Evolutionary conservation across 148 eudicot species (phyloP).

Genomic region (Fallopia convolvulus): DNA sequence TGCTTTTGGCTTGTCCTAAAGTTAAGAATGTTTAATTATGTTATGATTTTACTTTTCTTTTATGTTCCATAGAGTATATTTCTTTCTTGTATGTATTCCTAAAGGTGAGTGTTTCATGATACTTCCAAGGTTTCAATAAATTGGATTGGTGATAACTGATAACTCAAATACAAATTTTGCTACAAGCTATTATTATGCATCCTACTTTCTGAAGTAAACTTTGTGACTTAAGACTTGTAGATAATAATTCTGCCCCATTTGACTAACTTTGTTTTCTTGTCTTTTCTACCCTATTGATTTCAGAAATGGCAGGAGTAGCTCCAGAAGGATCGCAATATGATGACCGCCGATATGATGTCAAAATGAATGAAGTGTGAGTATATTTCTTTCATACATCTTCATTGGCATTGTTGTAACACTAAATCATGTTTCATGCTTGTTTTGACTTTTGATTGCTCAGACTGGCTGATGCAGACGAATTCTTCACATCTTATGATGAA

Average conservation of each 20-base stretch:
- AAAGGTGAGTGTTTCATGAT: background rate
- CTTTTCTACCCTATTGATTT: background rate
- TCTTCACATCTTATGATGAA: conserved; percentile 34
- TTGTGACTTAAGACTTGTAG: background rate
- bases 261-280: background rate
- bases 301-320: conserved; percentile 23
- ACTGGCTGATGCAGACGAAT: conserved; percentile 24
- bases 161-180: background rate
- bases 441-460: conserved; percentile 12
- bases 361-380: conserved; percentile 27
- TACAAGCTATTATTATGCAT: background rate
- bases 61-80: background rate
- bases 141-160: background rate
- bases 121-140: background rate
- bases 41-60: background rate
- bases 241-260: background rate
- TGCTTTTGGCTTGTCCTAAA: background rate
- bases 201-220: background rate
- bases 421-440: background rate
- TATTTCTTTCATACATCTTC: background rate
- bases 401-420: background rate
- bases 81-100: background rate
- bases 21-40: background rate
- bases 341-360: conserved; percentile 20
- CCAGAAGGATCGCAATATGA: conserved; percentile 30